Evolutionary conservation across 2,329 filamentous ascomycete species (phyloP), one percentile per base, ranked within the genome.

Genomic region (Colletotrichum sublineola): DNA sequence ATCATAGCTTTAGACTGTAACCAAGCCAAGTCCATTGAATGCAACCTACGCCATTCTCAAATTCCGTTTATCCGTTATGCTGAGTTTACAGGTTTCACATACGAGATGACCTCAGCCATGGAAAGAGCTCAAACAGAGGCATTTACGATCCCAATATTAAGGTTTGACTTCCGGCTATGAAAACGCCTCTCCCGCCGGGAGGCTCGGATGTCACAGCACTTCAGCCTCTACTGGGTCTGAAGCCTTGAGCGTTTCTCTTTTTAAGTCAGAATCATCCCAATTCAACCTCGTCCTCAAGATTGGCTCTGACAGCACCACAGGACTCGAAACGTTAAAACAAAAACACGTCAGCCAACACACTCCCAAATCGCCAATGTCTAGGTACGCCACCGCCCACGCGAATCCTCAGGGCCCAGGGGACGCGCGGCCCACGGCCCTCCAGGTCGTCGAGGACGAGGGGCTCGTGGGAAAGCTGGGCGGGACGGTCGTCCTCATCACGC

Each of bases 401-500:
- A 53, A 74, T 1, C 74, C 74, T 4, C 29, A 74, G 18, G 80
- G 80, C 2, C 75, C 78, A 2, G 79, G 79, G 1, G 80, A 81
- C 63, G 74, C 77, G 18, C 77, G 80, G 8, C 79, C 79, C 3
- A 81, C 79, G 0, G 79, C 79, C 2, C 52, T 80, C 1, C 78
- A 82, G 65, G 79, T 82, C 63, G 70, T 83, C 64, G 58, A 80
- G 38, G 79, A 82, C 62, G 77, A 80, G 62, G 73, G 67, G 2
- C 55, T 79, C 9, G 62, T 75, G 15, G 75, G 70, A 38, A 76
- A 77, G 31, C 75, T 80, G 12, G 40, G 55, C 6, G 81, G 78
- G 61, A 84, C 82, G 74, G 78, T 80, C 38, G 76, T 82, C 53
- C 74, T 85, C 33, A 74, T 84, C 63, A 84, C 82, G 82, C 78